These are phyloP conservation scores for Aspergillus affinis DNA, from an alignment of 495 filamentous ascomycete genomes.

Conservation along the genomic window DNA sequence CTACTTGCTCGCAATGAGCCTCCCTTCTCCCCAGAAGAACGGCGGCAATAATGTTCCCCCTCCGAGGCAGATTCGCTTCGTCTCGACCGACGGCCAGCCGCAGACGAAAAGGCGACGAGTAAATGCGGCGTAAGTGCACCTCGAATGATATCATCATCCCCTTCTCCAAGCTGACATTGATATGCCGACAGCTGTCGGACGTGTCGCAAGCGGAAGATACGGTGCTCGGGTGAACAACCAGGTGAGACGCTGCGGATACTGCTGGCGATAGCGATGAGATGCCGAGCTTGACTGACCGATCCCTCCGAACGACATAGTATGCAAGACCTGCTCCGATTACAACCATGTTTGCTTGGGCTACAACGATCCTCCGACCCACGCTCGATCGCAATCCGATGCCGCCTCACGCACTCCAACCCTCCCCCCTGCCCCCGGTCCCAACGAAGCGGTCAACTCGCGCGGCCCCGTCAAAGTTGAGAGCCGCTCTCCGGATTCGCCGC, in stretches of 20 bases:
- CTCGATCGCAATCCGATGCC: constrained; percentile 40
- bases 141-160: constrained; percentile 14
- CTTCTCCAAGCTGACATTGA: constrained; percentile 6
- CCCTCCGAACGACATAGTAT: constrained; percentile 35
- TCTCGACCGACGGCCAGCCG: constrained; percentile 78
- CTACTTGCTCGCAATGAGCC: constrained; percentile 47
- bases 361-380: constrained; percentile 66
- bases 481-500: constrained; percentile 31
- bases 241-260: constrained; percentile 24
- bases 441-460: constrained; percentile 21
- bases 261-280: neutral
- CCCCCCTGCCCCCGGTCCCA: constrained; percentile 19
- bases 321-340: constrained; percentile 73
- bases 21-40: constrained; percentile 46
- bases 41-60: constrained; percentile 36
- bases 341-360: constrained; percentile 73
- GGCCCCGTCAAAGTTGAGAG: constrained; percentile 25
- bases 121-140: constrained; percentile 68
- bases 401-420: constrained; percentile 27
- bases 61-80: constrained; percentile 66
- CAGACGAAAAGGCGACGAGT: constrained; percentile 78
- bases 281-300: constrained; percentile 2
- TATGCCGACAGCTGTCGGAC: constrained; percentile 62
- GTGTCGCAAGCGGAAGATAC: constrained; percentile 79
- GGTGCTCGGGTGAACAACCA: constrained; percentile 77